These are phyloP conservation scores for Holtermanniella nyarrowii DNA, from an alignment of 768 basidiomycete genomes.

Conservation along the genomic window DNA sequence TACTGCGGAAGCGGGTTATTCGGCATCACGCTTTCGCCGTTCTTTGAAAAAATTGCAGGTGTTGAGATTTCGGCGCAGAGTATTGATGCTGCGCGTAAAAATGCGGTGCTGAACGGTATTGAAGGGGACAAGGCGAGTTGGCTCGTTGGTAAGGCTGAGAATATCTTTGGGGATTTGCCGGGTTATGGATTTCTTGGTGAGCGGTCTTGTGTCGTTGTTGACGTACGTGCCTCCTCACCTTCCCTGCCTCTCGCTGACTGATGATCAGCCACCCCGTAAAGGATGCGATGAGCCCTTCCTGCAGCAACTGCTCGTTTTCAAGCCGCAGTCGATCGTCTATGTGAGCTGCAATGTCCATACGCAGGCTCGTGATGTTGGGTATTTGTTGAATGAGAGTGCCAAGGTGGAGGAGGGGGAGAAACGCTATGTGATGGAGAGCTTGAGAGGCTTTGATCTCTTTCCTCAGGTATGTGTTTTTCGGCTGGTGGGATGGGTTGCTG, in stretches of 20 bases:
- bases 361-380: constrained; percentile 61
- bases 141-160: constrained; percentile 66
- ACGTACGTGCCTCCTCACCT: constrained; percentile 20
- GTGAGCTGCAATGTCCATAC: constrained; percentile 95
- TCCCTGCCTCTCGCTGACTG: neutral
- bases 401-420: constrained; percentile 30
- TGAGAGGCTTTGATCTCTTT: constrained; percentile 88
- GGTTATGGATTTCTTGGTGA: constrained; percentile 30
- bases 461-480: constrained; percentile 49
- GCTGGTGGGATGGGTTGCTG: neutral
- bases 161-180: constrained; percentile 54
- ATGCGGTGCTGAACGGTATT: constrained; percentile 45
- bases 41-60: constrained; percentile 68
- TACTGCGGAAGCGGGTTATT: constrained; percentile 52
- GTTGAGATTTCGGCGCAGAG: constrained; percentile 57
- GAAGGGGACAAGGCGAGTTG: constrained; percentile 44
- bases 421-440: constrained; percentile 66
- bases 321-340: constrained; percentile 63
- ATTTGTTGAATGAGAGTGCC: constrained; percentile 47
- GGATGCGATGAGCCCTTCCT: constrained; percentile 71
- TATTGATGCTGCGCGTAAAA: constrained; percentile 40
- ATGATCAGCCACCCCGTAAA: constrained; percentile 81
- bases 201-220: constrained; percentile 38
- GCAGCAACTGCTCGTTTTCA: constrained; percentile 62
- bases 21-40: constrained; percentile 50